Percentiles rank a stretch among this genome's conserved stretches.
Conservation (phyloP, 352 stramenopile species). For the Blastocystis sp. region DNA sequence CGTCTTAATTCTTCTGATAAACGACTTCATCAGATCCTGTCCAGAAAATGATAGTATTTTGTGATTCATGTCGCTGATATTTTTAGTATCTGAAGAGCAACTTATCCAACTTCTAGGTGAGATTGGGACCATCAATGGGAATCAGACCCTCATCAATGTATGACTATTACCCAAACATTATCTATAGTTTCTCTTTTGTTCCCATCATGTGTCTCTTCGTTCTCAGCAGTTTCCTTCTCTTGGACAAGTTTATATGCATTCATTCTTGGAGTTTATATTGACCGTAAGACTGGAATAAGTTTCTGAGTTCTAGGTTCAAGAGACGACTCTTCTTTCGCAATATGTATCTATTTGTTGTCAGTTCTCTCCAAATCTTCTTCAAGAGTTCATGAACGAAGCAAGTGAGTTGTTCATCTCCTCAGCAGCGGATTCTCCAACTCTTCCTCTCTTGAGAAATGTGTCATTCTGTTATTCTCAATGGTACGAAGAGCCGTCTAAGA, state of each 20-base stretch:
- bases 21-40: background rate
- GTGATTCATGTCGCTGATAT: background rate
- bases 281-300: background rate
- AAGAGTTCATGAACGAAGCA: no score
- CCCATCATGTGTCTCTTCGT: background rate
- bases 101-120: background rate
- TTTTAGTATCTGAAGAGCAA: background rate
- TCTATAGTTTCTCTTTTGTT: constrained; percentile 12
- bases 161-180: background rate
- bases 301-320: background rate
- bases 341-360: background rate
- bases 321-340: background rate
- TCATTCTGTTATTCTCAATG: no score
- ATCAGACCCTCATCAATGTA: background rate
- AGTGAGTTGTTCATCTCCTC: no score
- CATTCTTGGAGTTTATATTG: background rate
- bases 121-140: background rate
- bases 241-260: background rate
- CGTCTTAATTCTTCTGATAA: background rate
- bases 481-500: no score
- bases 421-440: no score
- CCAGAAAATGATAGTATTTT: background rate
- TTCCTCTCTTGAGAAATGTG: no score
- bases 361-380: background rate
- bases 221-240: background rate